phyloP scores from a whole-genome alignment of 352 stramenopile species.

The Phytopythium kandeliae region DNA sequence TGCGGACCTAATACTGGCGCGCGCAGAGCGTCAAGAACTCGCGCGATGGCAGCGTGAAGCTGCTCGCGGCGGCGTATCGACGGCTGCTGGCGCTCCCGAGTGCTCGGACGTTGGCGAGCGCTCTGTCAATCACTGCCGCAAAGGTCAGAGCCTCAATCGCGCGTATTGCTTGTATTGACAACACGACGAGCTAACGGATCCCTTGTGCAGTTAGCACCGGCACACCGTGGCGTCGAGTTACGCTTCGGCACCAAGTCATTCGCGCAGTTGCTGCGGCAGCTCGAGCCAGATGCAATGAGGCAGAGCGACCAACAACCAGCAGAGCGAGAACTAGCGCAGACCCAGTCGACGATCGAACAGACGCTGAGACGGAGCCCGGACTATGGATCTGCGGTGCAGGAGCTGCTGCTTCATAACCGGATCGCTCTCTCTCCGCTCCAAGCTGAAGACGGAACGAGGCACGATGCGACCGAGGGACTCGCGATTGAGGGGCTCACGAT shows the following conservation, averaged over 20 bases:
- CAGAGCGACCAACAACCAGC: slow-evolving; percentile 4
- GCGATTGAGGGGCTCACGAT: slow-evolving; percentile 23
- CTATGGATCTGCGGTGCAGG: slow-evolving; percentile 44
- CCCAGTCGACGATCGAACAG: slow-evolving; percentile 15
- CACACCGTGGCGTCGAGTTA: slow-evolving; percentile 67
- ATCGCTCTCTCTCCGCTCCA: slow-evolving; percentile 11
- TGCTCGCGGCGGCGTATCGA: slow-evolving; percentile 42
- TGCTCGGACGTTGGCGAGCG: slow-evolving; percentile 30
- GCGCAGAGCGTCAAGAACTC: slow-evolving; percentile 46
- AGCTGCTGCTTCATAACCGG: slow-evolving; percentile 30
- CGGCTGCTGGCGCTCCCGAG: slow-evolving; percentile 27
- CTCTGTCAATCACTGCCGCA: slow-evolving; percentile 64
- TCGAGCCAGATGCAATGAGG: slow-evolving; percentile 13
- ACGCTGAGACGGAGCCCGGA: slow-evolving; percentile 39
- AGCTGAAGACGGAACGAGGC: not conserved
- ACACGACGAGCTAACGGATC: not conserved
- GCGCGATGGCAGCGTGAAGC: slow-evolving; percentile 36
- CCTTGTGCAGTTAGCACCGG: slow-evolving; percentile 44
- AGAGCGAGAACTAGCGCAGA: not conserved
- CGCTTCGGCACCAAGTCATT: slow-evolving; percentile 67
- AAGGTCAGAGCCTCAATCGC: slow-evolving; percentile 15
- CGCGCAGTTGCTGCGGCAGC: slow-evolving; percentile 40
- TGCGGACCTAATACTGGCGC: not conserved
- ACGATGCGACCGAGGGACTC: not conserved
- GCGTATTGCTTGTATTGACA: not conserved